A percentile compares a stretch with the other conserved stretches of the same genome.
Conservation (phyloP, 495 filamentous ascomycete species). For the Mytilinidion resinicola region DNA sequence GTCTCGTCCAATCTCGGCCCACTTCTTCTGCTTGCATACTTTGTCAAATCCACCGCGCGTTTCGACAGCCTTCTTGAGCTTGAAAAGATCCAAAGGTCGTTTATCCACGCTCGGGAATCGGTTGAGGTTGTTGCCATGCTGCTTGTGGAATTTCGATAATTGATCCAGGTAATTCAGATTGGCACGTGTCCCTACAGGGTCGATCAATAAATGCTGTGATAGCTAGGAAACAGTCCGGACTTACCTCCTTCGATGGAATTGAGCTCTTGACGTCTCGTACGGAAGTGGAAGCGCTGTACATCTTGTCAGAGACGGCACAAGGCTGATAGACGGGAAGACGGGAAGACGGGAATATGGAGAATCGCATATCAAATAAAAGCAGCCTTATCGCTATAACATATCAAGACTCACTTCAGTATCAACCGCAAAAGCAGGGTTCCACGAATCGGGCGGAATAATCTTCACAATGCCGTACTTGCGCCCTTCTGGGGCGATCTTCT, state of each 20-base stretch:
- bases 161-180: conserved; percentile 96
- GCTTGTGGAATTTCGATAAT: conserved; percentile 92
- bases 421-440: conserved; percentile 92
- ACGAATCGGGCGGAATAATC: conserved; percentile 85
- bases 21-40: conserved; percentile 97
- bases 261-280: conserved; percentile 91
- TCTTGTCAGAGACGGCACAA: conserved; percentile 2
- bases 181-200: conserved; percentile 69
- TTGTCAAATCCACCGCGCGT: conserved; percentile 86
- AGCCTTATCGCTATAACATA: not conserved
- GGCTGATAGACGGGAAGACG: not conserved
- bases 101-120: conserved; percentile 96
- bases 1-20: conserved; percentile 97
- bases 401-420: conserved; percentile 77
- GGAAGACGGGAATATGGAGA: not conserved
- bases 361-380: no score
- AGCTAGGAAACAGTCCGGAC: conserved; percentile 31
- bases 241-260: conserved; percentile 98
- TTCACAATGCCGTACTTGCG: conserved; percentile 85
- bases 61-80: conserved; percentile 94
- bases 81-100: conserved; percentile 90
- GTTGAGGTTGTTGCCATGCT: conserved; percentile 88
- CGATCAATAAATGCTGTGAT: conserved; percentile 23
- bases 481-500: conserved; percentile 80
- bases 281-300: conserved; percentile 85